Conservation (phyloP, 2,329 filamentous ascomycete genomes). For the Aspergillus sp. region DNA sequence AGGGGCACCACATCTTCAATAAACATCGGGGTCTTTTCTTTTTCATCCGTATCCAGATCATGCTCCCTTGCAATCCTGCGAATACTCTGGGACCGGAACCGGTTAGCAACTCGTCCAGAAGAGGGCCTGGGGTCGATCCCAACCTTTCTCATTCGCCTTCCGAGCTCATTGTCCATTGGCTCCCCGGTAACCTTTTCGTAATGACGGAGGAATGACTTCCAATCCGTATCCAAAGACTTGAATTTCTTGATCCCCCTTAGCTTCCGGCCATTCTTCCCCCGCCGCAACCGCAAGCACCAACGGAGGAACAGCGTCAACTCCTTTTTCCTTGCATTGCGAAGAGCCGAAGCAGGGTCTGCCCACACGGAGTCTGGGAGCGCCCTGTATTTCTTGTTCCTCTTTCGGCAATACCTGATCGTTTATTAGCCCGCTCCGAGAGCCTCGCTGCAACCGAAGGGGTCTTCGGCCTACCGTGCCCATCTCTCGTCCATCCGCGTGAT, state of each 20-base stretch:
- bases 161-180: background rate
- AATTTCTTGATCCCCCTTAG: slow-evolving; percentile 4
- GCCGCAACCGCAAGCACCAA: background rate
- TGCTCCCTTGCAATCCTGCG: background rate
- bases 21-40: background rate
- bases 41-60: background rate
- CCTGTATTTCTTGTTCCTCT: slow-evolving; percentile 1
- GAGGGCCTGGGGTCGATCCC: background rate
- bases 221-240: slow-evolving; percentile 1
- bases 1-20: background rate
- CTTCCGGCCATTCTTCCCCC: slow-evolving; percentile 1
- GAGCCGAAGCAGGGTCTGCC: background rate
- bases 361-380: background rate
- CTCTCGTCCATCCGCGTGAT: background rate
- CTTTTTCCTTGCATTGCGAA: background rate
- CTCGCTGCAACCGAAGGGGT: background rate
- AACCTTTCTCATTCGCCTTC: background rate
- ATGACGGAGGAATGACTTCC: background rate
- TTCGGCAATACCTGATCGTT: background rate
- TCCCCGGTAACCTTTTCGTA: background rate
- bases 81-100: background rate
- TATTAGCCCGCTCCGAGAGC: background rate
- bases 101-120: background rate
- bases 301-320: background rate
- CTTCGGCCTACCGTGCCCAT: background rate